phyloP scores from a whole-genome alignment of 2,329 filamentous ascomycete genomes.

The Paecilomyces dactylethromorphus region DNA sequence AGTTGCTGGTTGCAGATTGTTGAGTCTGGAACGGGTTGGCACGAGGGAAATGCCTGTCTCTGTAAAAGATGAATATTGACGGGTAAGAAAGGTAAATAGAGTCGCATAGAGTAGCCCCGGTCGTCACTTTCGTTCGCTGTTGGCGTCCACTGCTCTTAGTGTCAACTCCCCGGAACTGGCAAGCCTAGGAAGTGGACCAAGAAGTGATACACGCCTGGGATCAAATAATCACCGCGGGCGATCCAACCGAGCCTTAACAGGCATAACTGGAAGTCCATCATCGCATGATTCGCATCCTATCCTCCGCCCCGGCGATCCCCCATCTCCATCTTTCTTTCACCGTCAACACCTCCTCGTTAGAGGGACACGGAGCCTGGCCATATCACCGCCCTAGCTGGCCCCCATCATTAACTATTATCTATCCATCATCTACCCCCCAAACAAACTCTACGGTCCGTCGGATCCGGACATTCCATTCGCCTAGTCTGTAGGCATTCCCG shows the following conservation, averaged over 20 bases:
- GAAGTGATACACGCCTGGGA: background rate
- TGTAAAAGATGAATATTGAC: background rate
- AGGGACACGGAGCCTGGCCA: background rate
- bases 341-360: background rate
- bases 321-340: slow-evolving; percentile 2
- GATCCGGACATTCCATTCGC: slow-evolving; percentile 11
- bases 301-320: slow-evolving; percentile 1
- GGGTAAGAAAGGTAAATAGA: background rate
- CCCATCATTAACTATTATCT: slow-evolving; percentile 1
- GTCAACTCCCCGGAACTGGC: background rate
- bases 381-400: background rate
- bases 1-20: background rate
- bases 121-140: too few relatives aligned
- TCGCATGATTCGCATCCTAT: slow-evolving; percentile 1
- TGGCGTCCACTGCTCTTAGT: too few relatives aligned
- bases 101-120: too few relatives aligned
- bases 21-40: background rate
- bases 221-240: background rate
- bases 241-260: background rate
- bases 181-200: background rate
- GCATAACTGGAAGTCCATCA: background rate
- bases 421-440: background rate
- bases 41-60: too few relatives aligned
- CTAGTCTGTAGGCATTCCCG: slow-evolving; percentile 8
- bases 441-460: background rate